Percentiles rank a stretch among this genome's conserved stretches.
Evolutionary conservation across 805 yeast species (phyloP).

Genomic region (Saccharomycopsis synnaedendra): DNA sequence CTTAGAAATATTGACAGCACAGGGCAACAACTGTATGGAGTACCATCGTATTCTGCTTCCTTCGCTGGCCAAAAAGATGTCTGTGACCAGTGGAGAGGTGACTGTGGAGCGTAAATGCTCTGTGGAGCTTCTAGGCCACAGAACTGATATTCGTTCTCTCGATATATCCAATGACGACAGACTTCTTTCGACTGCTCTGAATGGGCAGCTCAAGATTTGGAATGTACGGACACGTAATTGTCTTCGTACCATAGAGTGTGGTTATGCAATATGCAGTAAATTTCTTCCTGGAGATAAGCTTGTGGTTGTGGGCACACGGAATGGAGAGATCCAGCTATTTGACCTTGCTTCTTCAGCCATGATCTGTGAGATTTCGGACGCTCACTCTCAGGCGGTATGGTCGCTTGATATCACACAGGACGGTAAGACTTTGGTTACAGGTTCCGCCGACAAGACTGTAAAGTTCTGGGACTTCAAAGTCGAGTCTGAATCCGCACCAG

Average conservation of each 20-base stretch:
- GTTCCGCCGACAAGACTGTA: slow-evolving; percentile 85
- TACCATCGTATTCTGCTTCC: slow-evolving; percentile 47
- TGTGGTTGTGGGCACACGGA: slow-evolving; percentile 79
- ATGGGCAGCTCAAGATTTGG: slow-evolving; percentile 85
- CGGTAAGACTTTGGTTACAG: slow-evolving; percentile 78
- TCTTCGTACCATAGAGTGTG: slow-evolving; percentile 78
- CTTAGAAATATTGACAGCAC: slow-evolving; percentile 51
- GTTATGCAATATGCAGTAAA: slow-evolving; percentile 69
- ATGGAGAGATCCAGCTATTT: slow-evolving; percentile 73
- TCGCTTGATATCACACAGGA: slow-evolving; percentile 77
- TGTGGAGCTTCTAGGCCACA: slow-evolving; percentile 74
- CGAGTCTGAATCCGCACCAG: slow-evolving; percentile 58
- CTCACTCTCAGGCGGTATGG: slow-evolving; percentile 83
- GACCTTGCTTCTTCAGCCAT: slow-evolving; percentile 78
- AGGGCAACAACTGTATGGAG: slow-evolving; percentile 68
- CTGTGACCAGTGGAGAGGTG: slow-evolving; percentile 28
- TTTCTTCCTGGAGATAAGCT: slow-evolving; percentile 89
- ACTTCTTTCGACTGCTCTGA: slow-evolving; percentile 79
- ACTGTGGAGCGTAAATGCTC: slow-evolving; percentile 38
- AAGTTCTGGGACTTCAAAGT: slow-evolving; percentile 83
- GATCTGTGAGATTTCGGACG: slow-evolving; percentile 57
- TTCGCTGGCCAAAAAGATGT: slow-evolving; percentile 43
- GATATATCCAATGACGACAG: slow-evolving; percentile 75
- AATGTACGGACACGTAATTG: slow-evolving; percentile 64
- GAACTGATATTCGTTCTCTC: slow-evolving; percentile 78